Base-by-base conservation (phyloP, 805 yeast species). In the Saccharomyces jurei region DNA sequence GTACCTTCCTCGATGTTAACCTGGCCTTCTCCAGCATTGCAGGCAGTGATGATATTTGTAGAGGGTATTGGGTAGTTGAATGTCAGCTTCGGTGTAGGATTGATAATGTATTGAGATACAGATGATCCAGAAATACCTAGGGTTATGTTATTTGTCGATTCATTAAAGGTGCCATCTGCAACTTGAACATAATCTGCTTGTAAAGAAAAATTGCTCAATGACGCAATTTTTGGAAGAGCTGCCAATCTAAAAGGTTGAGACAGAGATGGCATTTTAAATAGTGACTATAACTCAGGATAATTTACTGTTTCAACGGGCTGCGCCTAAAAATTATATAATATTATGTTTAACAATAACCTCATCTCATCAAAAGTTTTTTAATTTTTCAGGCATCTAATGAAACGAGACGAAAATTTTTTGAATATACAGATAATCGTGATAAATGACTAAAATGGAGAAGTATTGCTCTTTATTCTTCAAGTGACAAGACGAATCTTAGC, bases 211-310 rank as follows among this genome's bases (percentile, higher is more conserved):
- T 65, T 62, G 41, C 64, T 65, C 46, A 67, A 55, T 13, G 67
- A 63, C 17, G 63, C 54, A 13, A 67, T 62, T 55, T 67, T 68
- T 25, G 74, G 74, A n/a, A 70, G 58, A 3, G 60, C 55, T 6
- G 71, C 62, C 17, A 70, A 58, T 51, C 70, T 63, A 21, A 70
- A 70, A 6, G 74, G 72, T 56, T 68, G 72, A 1, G 72, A 69
- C 13, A 70, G 56, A 9, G 69, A 63, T 1, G 72, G 65, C 70
- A 68, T 68, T 36, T 48, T 27, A 22, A 5, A 22, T 29, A 11
- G n/a, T 17, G 5, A 28, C 26, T 6, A 4, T n/a, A 41, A 2
- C 8, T 9, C 14, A 27, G 31, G 9, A 30, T 11, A 13, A 22
- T 14, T n/a, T 46, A 14, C 30, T 46, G 30, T 46, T 46, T 27